Percentiles rank a stretch among this genome's conserved stretches.
These are phyloP conservation scores for Xylariaceae sp. DNA, from an alignment of 2,329 filamentous ascomycete species.

Conservation along the genomic window DNA sequence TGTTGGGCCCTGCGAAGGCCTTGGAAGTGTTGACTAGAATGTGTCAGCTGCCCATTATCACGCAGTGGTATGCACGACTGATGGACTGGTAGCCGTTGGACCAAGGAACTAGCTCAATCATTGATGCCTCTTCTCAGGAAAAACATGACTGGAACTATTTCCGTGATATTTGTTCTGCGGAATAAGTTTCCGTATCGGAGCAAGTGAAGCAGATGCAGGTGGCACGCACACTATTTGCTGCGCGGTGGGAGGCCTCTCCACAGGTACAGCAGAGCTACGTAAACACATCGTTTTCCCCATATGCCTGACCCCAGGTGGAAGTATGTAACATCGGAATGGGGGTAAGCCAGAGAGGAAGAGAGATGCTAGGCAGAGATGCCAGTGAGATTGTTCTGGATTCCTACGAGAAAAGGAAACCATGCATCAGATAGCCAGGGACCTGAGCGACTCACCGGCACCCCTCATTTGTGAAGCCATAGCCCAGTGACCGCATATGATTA, in stretches of 20 bases:
- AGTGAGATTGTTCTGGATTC: not conserved
- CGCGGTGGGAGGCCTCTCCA: not conserved
- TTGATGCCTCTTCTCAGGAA: not conserved
- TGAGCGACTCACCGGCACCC: slow-evolving; percentile 52
- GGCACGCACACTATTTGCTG: no score
- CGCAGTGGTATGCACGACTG: not conserved
- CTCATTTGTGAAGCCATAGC: slow-evolving; percentile 60
- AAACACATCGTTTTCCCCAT: not conserved
- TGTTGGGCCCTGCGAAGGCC: slow-evolving; percentile 51
- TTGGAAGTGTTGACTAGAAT: slow-evolving; percentile 54
- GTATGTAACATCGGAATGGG: not conserved
- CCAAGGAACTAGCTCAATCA: not conserved
- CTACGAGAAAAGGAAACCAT: not conserved
- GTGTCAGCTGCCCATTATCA: slow-evolving; percentile 14
- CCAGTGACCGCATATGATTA: slow-evolving; percentile 53
- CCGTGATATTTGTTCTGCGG: no score
- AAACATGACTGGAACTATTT: not conserved
- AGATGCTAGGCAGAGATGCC: not conserved
- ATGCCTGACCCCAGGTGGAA: not conserved
- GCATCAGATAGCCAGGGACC: not conserved
- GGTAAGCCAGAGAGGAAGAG: not conserved
- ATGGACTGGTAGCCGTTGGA: not conserved
- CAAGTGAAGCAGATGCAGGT: no score
- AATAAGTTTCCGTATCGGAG: no score
- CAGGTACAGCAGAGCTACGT: not conserved